These are phyloP conservation scores for Oenanthe sinensis DNA, from an alignment of 129 eudicot genomes.

Conservation along the genomic window DNA sequence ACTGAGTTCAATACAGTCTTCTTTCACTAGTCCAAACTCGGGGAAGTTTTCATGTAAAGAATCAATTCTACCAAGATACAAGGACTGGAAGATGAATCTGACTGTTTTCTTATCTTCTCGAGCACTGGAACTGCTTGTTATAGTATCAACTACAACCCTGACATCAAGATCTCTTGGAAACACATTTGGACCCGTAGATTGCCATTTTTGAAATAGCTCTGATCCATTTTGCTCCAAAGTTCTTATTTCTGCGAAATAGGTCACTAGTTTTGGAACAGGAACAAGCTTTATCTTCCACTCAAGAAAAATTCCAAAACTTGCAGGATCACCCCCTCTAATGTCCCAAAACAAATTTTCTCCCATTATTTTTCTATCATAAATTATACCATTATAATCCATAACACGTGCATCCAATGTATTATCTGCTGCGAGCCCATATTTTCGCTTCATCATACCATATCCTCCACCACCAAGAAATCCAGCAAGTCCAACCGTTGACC, in stretches of 20 bases:
- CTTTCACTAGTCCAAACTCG: conserved; percentile 5
- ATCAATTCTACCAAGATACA: conserved; percentile 11
- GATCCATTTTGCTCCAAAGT: conserved; percentile 10
- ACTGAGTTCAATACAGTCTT: conserved; percentile 16
- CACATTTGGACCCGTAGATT: conserved; percentile 12
- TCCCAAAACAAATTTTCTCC: conserved; percentile 9
- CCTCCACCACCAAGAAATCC: no score
- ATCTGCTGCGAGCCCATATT: no score
- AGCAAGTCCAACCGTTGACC: no score
- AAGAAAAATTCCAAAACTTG: background rate
- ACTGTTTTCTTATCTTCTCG: background rate
- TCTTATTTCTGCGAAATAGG: background rate
- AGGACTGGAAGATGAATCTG: background rate
- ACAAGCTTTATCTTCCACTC: conserved; percentile 3
- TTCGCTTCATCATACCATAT: no score
- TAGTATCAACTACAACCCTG: background rate
- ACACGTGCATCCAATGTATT: background rate
- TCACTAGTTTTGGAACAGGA: conserved; percentile 8
- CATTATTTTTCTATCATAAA: conserved; percentile 1
- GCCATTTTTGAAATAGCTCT: conserved; percentile 7
- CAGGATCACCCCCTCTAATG: conserved; percentile 1
- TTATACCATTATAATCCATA: background rate
- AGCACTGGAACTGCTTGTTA: background rate
- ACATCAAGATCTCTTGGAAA: conserved; percentile 13
- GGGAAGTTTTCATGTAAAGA: conserved; percentile 9